Base-by-base conservation (phyloP, 495 filamentous ascomycete genomes). In the Parathielavia hyrcaniae region DNA sequence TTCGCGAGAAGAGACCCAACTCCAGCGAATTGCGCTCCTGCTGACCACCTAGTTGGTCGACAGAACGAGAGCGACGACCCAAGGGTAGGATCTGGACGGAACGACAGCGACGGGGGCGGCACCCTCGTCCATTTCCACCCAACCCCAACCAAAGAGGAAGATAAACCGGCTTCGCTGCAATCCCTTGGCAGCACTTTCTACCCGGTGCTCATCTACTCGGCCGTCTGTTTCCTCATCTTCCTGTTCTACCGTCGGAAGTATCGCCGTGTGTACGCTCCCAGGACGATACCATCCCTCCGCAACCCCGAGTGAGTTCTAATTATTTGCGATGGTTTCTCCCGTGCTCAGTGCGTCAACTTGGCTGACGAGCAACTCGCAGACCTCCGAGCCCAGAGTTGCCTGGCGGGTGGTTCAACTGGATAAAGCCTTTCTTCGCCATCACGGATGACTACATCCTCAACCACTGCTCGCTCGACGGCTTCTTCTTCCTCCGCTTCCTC, bases 401-500 rank as follows among this genome's bases (percentile, higher is more conserved):
- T 22, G 82, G 79, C 51, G 90, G 89, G 57, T 72, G 84, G 41
- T 71, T 85, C 55, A 75, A 83, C 57, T 89, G 86, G 86, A 73
- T 88, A 35, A 76, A 76, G 20, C 78, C 80, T 4, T 83, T 87
- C 65, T 68, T 82, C 48, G 76, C 76, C 23, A 78, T 88, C 10
- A 75, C 81, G 20, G 84, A 90, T 58, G 78, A 73, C 40, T 81
- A 78, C 61, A 74, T 86, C 5, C 73, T 89, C 38, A 81, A 87
- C 47, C 80, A 85, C 60, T 79, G 81, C 41, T 88, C 86, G 0
- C 71, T 90, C 3, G 88, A 92, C 65, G 81, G 84, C 35, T 95
- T 87, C 67, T 79, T 95, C 34, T 84, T 88, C 66, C 80, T 95
- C 20, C 86, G 90, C n/a, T 95, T 90, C 64, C 71, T 95, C 48